Base-by-base conservation (phyloP, 768 basidiomycete species). In the Basidioascus undulatus region DNA sequence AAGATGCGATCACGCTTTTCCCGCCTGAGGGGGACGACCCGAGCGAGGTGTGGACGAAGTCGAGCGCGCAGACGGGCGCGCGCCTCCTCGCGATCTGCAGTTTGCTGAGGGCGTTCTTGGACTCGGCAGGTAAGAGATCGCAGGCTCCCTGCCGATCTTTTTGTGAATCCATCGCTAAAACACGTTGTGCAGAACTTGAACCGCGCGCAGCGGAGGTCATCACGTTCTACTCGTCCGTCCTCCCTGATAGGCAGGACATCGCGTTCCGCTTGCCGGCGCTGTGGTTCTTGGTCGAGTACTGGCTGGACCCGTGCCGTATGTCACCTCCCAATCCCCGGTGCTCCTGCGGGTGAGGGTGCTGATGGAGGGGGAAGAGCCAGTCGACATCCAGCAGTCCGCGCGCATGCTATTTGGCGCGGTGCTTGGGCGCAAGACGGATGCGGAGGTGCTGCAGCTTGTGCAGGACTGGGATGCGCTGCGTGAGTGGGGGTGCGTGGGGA, bases 321-420 rank as follows among this genome's bases (percentile, higher is more conserved):
- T 32, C 3, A 0, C 32, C 39, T 13, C 16, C 26, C 7, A 32
- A 32, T 15, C 13, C 18, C 16, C 18, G 2, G 15, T 16, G 6
- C 12, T 23, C 28, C 11, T 4, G 6, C 33, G 19, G 36, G 32
- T n/a, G 16, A 35, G n/a, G 39, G 13, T 47, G 9, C 26, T 47
- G 32, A 10, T 38, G 4, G 18, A 6, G 28, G 10, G 31, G 11
- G 23, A 15, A 47, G 9, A 19, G 33, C 10, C 51, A 78, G 76
- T 60, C 40, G 82, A 89, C 42, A 55, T 86, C 1, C 72, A 81
- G 33, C 70, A 73, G 37, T 73, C 84, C 0, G 74, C 81, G 8
- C 66, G 76, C 36, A 57, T 72, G 3, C 61, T 89, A 1, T 84
- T 94, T 42, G 80, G 83, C 32, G 69, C 81, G 2, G 66, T 71